phyloP scores from a whole-genome alignment of 1,139 yeast species.

The Petasospora rhodanensis region DNA sequence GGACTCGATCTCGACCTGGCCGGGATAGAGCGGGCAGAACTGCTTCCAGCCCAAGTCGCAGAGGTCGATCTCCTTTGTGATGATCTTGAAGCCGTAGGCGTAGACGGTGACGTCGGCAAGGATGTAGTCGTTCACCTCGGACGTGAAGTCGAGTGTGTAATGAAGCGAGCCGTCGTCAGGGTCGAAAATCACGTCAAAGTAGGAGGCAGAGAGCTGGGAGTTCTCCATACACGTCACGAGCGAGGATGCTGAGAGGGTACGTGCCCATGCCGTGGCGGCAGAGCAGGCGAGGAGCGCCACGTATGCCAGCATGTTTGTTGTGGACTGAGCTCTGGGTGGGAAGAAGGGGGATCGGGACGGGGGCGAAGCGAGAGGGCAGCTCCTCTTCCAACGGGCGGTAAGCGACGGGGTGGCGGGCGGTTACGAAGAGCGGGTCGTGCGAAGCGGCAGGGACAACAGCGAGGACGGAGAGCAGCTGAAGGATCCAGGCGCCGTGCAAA shows the following conservation, averaged over 20 bases:
- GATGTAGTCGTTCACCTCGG: constrained; percentile 56
- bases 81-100: constrained; percentile 70
- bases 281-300: no score
- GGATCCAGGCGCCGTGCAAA: no score
- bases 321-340: no score
- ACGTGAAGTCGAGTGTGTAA: constrained; percentile 57
- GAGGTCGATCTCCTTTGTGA: constrained; percentile 47
- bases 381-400: no score
- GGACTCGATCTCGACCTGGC: constrained; percentile 63
- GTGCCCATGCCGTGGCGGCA: constrained; percentile 17
- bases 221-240: constrained; percentile 70
- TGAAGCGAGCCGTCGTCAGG: constrained; percentile 60
- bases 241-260: constrained; percentile 56
- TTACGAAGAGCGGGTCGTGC: no score
- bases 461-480: no score
- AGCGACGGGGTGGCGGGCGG: no score
- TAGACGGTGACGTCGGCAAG: constrained; percentile 59
- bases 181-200: constrained; percentile 61
- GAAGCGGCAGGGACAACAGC: no score
- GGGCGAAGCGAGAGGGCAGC: no score
- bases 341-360: no score
- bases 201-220: constrained; percentile 60
- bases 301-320: no score
- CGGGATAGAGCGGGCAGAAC: constrained; percentile 75
- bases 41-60: constrained; percentile 70